Evolutionary conservation across 345 rosid genomes (phyloP).

Genomic region (Bruguiera sexangula): DNA sequence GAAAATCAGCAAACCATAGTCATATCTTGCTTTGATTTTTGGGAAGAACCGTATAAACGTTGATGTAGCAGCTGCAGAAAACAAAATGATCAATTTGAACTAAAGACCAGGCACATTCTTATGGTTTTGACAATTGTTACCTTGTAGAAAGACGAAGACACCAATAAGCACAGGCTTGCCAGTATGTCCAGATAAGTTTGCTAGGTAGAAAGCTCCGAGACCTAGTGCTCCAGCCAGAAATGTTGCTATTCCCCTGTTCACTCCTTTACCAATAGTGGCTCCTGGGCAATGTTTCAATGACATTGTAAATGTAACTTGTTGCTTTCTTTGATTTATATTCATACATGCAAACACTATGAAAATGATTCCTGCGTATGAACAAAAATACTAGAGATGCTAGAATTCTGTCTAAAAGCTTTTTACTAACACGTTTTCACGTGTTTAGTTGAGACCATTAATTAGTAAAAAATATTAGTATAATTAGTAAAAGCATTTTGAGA

Average conservation of each 20-base stretch:
- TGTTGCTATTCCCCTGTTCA: constrained; percentile 19
- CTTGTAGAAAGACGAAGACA: constrained; percentile 5
- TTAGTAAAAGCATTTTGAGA: too few species aligned
- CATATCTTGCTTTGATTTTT: constrained; percentile 70
- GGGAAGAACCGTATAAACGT: constrained; percentile 80
- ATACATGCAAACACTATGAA: too few species aligned
- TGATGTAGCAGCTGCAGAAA: constrained; percentile 45
- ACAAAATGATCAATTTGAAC: neutral
- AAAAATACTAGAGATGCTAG: too few species aligned
- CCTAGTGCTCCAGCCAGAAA: constrained; percentile 15
- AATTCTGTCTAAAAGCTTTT: too few species aligned
- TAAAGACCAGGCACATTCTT: too few species aligned
- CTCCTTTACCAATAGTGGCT: constrained; percentile 24
- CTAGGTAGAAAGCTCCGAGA: constrained; percentile 15
- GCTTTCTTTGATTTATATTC: too few species aligned
- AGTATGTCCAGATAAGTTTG: constrained; percentile 7
- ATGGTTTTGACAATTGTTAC: neutral
- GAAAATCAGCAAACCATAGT: constrained; percentile 47
- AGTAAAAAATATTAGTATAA: too few species aligned
- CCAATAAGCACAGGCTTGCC: constrained; percentile 18
- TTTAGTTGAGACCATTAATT: too few species aligned
- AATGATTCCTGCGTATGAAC: too few species aligned
- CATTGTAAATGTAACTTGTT: neutral
- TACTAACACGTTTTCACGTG: too few species aligned
- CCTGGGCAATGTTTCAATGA: constrained; percentile 8